Conservation (phyloP, 2,329 filamentous ascomycete species). For the Piedraia hortae region DNA sequence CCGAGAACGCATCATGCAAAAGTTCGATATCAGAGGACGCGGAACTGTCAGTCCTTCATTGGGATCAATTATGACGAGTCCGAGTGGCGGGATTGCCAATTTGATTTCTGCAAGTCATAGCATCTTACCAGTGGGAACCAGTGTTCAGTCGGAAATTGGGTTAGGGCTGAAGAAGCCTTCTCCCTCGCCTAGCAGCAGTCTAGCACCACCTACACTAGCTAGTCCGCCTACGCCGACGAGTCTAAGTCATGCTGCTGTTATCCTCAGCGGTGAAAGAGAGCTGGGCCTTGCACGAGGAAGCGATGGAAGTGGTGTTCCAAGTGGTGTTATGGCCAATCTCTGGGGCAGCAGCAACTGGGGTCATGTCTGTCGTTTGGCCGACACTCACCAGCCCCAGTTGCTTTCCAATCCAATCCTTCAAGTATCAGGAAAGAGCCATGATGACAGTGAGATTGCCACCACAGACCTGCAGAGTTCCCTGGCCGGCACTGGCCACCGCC, state of each 20-base stretch:
- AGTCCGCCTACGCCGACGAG: conserved; percentile 63
- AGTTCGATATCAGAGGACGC: conserved; percentile 69
- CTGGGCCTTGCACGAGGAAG: conserved; percentile 29
- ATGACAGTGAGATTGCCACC: too few species aligned
- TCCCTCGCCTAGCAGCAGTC: conserved; percentile 28
- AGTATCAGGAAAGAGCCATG: conserved; percentile 1
- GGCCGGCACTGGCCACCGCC: conserved; percentile 6
- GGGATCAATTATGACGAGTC: conserved; percentile 8
- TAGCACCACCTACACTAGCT: conserved; percentile 60
- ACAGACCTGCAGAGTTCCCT: too few species aligned
- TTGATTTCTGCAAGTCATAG: conserved; percentile 66
- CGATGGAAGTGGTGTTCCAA: conserved; percentile 44
- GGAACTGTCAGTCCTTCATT: conserved; percentile 22
- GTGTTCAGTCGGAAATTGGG: conserved; percentile 6
- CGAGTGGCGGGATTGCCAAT: conserved; percentile 47
- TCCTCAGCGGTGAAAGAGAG: conserved; percentile 50
- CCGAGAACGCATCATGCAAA: conserved; percentile 71
- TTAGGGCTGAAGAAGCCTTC: conserved; percentile 1
- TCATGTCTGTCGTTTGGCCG: conserved; percentile 32
- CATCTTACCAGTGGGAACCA: conserved; percentile 37
- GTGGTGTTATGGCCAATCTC: conserved; percentile 69
- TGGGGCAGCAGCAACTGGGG: conserved; percentile 80
- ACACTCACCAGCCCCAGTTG: conserved; percentile 9
- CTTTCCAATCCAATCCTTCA: background rate
- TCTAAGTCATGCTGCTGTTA: conserved; percentile 61